phyloP scores from a whole-genome alignment of 2,329 filamentous ascomycete genomes.

The Aphanoascus verrucosus region DNA sequence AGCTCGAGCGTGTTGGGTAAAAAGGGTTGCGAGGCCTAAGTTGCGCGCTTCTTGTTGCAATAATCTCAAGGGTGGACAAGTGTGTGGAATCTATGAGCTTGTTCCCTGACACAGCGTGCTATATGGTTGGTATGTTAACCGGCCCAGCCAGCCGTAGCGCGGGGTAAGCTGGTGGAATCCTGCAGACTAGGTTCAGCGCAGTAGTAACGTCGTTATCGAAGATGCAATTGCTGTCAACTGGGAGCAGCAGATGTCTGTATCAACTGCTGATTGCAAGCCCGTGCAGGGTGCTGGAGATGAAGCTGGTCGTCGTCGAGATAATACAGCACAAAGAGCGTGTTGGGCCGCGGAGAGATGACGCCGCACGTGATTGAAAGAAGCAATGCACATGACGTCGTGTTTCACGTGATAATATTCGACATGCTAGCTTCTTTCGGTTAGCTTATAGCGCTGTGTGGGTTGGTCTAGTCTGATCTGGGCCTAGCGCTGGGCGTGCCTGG shows the following conservation, averaged over 20 bases:
- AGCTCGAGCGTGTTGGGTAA: background rate
- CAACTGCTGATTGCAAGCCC: no score
- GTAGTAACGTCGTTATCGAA: no score
- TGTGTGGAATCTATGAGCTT: background rate
- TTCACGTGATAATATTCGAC: background rate
- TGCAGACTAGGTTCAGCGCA: background rate
- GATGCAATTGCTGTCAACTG: no score
- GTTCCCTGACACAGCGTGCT: background rate
- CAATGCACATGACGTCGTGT: conserved; percentile 1
- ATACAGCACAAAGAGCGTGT: no score
- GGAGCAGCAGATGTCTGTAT: no score
- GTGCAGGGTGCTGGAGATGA: no score
- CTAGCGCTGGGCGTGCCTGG: background rate
- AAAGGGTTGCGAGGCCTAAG: background rate
- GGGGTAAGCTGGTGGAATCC: background rate
- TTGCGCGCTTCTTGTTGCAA: no score
- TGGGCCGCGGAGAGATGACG: no score
- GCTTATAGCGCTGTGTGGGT: no score
- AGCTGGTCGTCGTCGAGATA: no score
- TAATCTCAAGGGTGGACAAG: background rate
- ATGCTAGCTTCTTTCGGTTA: background rate
- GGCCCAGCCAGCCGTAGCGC: background rate
- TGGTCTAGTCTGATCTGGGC: background rate
- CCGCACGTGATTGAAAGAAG: no score
- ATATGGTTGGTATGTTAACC: background rate